These are phyloP conservation scores for Grigorovia jiainica DNA, from an alignment of 805 yeast genomes.

Conservation along the genomic window DNA sequence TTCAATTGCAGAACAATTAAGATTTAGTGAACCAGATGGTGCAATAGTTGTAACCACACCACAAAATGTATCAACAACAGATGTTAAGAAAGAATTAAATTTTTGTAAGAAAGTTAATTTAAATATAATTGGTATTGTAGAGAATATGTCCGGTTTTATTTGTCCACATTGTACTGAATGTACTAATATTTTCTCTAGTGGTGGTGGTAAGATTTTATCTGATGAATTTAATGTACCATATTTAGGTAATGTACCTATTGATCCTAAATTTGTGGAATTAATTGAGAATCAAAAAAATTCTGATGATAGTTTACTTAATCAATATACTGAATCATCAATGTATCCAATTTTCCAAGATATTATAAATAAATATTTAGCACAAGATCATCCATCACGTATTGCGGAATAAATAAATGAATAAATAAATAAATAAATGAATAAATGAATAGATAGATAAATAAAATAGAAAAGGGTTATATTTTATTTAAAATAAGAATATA, in stretches of 20 bases:
- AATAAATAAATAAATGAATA: too few relatives aligned
- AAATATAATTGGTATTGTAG: constrained; percentile 74
- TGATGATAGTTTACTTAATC: constrained; percentile 26
- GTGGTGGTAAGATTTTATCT: constrained; percentile 81
- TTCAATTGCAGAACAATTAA: constrained; percentile 85
- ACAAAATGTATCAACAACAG: constrained; percentile 86
- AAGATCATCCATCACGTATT: constrained; percentile 16
- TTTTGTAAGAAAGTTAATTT: constrained; percentile 84
- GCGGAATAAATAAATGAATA: neutral
- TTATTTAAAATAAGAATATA: neutral
- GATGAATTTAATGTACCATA: constrained; percentile 50
- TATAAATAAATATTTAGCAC: constrained; percentile 30
- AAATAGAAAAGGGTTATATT: too few relatives aligned
- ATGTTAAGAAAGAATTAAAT: constrained; percentile 87
- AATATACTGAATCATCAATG: constrained; percentile 29
- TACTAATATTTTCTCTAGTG: constrained; percentile 84
- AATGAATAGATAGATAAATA: too few relatives aligned
- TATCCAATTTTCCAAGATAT: constrained; percentile 38
- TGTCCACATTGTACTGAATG: constrained; percentile 92
- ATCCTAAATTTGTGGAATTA: constrained; percentile 80
- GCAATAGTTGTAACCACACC: constrained; percentile 96
- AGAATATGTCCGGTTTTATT: constrained; percentile 93
- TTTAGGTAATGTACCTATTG: constrained; percentile 86
- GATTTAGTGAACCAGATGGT: constrained; percentile 69
- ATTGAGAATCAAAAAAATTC: constrained; percentile 49